Evolutionary conservation across 139 green algal species (phyloP).

Genomic region (Edaphochlamys debaryana): DNA sequence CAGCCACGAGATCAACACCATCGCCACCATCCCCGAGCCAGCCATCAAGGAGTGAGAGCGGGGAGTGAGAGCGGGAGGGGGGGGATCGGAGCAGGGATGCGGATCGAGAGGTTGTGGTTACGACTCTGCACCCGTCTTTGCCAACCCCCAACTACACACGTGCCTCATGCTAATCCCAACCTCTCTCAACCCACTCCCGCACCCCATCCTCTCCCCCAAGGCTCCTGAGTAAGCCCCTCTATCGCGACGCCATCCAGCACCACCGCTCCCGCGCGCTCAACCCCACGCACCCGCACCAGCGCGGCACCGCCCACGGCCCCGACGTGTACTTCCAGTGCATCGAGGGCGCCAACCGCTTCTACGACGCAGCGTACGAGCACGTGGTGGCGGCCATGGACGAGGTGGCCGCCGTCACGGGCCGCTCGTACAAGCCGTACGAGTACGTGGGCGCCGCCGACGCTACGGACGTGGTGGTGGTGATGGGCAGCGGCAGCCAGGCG

Average conservation of each 20-base stretch:
- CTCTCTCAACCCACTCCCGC: too few relatives aligned
- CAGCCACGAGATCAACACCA: constrained; percentile 64
- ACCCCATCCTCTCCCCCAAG: too few relatives aligned
- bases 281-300: constrained; percentile 60
- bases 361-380: constrained; percentile 42
- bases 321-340: constrained; percentile 68
- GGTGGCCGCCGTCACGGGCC: constrained; percentile 56
- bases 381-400: constrained; percentile 46
- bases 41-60: constrained; percentile 31
- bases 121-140: too few relatives aligned
- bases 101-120: neutral
- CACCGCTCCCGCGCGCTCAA: constrained; percentile 52
- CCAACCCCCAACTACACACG: too few relatives aligned
- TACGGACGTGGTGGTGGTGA: constrained; percentile 58
- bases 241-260: constrained; percentile 26
- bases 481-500: constrained; percentile 61
- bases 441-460: constrained; percentile 61
- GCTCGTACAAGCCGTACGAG: constrained; percentile 64
- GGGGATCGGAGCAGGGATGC: neutral
- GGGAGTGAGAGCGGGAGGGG: neutral
- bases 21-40: neutral
- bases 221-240: constrained; percentile 25
- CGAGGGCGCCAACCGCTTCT: constrained; percentile 62
- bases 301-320: constrained; percentile 56
- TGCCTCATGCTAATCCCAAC: too few relatives aligned